Evolutionary conservation across 2,329 filamentous ascomycete genomes (phyloP).

Genomic region (Fusarium verrucosum): DNA sequence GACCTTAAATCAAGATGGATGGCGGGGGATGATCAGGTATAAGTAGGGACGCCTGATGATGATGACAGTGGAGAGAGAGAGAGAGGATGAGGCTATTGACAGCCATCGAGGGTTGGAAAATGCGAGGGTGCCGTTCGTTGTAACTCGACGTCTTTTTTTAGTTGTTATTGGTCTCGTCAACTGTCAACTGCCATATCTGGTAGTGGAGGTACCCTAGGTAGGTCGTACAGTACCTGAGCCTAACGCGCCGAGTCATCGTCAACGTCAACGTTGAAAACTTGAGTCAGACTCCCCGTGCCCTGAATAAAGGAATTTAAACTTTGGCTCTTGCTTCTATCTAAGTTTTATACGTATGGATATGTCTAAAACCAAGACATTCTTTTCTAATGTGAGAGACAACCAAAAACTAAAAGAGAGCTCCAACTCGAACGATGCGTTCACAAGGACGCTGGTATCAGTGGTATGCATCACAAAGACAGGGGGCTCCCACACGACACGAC

Average conservation of each 20-base stretch:
- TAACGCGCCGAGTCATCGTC: constrained; percentile 19
- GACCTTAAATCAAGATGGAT: constrained; percentile 31
- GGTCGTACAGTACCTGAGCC: too few relatives aligned
- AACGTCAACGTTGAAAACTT: neutral
- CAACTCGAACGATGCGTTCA: neutral
- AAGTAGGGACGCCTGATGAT: neutral
- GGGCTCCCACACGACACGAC: constrained; percentile 6
- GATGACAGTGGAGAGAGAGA: neutral
- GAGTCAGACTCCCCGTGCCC: constrained; percentile 1
- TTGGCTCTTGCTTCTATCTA: neutral
- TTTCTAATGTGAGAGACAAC: neutral
- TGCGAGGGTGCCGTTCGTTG: neutral
- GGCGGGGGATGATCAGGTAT: constrained; percentile 23
- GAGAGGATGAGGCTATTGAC: neutral
- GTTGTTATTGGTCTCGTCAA: constrained; percentile 15
- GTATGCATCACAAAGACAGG: constrained; percentile 5
- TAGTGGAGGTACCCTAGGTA: too few relatives aligned
- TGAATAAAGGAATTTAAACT: neutral
- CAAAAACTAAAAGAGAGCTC: too few relatives aligned
- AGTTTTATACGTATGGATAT: neutral
- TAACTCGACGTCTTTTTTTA: constrained; percentile 16
- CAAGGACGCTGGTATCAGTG: neutral
- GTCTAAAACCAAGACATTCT: neutral
- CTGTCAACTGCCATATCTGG: constrained; percentile 22
- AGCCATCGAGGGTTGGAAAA: neutral